Evolutionary conservation across 2,329 filamentous ascomycete species (phyloP), one percentile per base, ranked within the genome.

Genomic region (Kalaharituber pfeilii): DNA sequence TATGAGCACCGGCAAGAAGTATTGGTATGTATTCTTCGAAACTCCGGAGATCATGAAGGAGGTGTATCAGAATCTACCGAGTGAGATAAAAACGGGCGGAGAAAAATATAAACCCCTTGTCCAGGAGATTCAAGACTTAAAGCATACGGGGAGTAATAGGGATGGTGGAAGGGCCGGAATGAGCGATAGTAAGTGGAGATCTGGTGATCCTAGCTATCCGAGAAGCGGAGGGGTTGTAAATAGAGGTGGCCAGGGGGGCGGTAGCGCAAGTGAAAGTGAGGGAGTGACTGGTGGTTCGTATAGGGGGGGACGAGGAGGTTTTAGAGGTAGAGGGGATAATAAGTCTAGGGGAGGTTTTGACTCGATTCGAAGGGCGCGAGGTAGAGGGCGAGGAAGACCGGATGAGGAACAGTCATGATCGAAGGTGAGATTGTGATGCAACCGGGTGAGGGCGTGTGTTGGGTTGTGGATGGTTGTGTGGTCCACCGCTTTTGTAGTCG

Each of bases 11-110:
- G 82, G 82, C 33, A 79, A 79, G 64, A 79, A 80, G 58, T 86
- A 86, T 72, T 88, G 82, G 70, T 85, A 94, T 50, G 86, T 86
- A 25, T 82, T 88, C 61, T 96, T 96, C 71, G 79, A 82, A 66
- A 84, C 76, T 2, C 66, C 73, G 2, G 83, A 93, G 62, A 85
- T 94, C 50, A 85, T 89, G 65, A 84, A 88, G 63, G 78, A 76
- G 29, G 86, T 87, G 29, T 75, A 94, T 65, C 77, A 80, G 42
- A 80, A 80, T 60, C 75, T 93, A 56, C 78, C 86, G 4, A 75
- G 81, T 13, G 85, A 91, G 44, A 75, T 82, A 63, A 89, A 88
- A 74, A 39, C 15, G 15, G 13, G 2, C 20, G 4, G 33, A 15
- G 33, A 39, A 5, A 39, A 18, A 3, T 2, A 2, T 59, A 84